Base-by-base conservation (phyloP, 306 rosid genomes). In the Neltuma alba region DNA sequence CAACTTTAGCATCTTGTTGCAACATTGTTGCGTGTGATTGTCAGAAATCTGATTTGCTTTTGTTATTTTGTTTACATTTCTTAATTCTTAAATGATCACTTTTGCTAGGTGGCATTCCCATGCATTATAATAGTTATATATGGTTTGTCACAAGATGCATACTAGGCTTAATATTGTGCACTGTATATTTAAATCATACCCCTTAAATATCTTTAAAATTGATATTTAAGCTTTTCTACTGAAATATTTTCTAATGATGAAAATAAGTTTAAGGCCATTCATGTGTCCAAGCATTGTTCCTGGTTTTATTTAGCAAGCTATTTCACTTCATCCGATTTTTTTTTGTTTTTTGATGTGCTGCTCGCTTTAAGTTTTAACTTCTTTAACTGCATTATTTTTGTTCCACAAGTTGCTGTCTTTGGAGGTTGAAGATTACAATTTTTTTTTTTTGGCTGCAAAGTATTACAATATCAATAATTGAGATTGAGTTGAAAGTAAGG, bases 391-490 rank as follows among this genome's bases (percentile, higher is more conserved):
- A 41, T 14, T 70, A 23, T 9, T 44, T 52, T 70, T 79, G 10
- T 31, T 38, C 48, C 23, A 28, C 37, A 41, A 36, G 21, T 60
- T 34, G 50, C 33, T 9, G 65, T 48, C 38, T 60, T 70, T 45
- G 30, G 20, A 58, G 44, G 21, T 61, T 71, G 50, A 71, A 45
- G 64, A 45, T 34, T 34, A 58, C 12, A 61, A 62, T 72, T 47
- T 67, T 62, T 62, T 62, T 62, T 23, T 48, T 23, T 55, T 55
- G 63, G 15, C 63, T 6, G 13, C 63, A 55, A 61, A 71, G 36
- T 70, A 71, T 33, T 33, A 58, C 6, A 61, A 47, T 72, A 61
- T 44, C 8, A 72, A 48, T 63, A 36, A 78, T 48, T 63, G 41
- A 37, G 18, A 78, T 48, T 63, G 41, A 37, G 18, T 38, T 25